These are phyloP conservation scores for Agaricales sp. DNA, from an alignment of 1,284 basidiomycete species.

Conservation along the genomic window DNA sequence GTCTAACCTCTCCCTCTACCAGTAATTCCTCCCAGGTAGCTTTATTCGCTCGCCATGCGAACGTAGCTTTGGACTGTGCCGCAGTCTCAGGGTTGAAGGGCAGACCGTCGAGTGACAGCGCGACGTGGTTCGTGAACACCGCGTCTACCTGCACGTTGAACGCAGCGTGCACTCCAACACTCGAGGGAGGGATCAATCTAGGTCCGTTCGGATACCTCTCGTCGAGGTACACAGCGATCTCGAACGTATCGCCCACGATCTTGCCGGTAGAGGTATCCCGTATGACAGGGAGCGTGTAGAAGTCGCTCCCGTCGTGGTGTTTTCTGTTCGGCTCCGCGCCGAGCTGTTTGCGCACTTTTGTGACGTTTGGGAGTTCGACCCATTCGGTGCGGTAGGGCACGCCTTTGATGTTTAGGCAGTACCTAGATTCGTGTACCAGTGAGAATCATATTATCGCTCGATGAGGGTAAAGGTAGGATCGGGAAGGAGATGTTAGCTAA, in stretches of 20 bases:
- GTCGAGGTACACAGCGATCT: slow-evolving; percentile 16
- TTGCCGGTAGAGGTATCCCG: slow-evolving; percentile 11
- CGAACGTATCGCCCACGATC: slow-evolving; percentile 12
- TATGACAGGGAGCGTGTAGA: slow-evolving; percentile 17
- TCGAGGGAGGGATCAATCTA: slow-evolving; percentile 8
- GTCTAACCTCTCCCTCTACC: not conserved
- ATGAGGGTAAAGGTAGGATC: not conserved
- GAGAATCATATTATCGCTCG: not conserved
- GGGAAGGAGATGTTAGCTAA: not conserved
- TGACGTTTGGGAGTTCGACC: slow-evolving; percentile 13
- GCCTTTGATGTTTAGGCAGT: slow-evolving; percentile 11
- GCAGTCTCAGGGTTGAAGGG: slow-evolving; percentile 6
- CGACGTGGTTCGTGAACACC: slow-evolving; percentile 4
- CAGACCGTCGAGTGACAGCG: not conserved
- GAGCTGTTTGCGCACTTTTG: slow-evolving; percentile 6
- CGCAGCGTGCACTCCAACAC: slow-evolving; percentile 2
- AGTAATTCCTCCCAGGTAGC: not conserved
- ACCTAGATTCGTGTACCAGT: slow-evolving; percentile 4
- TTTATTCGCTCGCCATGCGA: not conserved
- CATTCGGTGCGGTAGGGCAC: slow-evolving; percentile 13
- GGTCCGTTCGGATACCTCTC: slow-evolving; percentile 12
- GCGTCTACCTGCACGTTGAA: slow-evolving; percentile 6
- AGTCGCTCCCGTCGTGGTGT: slow-evolving; percentile 8
- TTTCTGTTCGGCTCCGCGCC: slow-evolving; percentile 7
- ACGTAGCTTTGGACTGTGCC: slow-evolving; percentile 2